phyloP scores from a whole-genome alignment of 768 basidiomycete genomes.

The Mrakia blollopis region DNA sequence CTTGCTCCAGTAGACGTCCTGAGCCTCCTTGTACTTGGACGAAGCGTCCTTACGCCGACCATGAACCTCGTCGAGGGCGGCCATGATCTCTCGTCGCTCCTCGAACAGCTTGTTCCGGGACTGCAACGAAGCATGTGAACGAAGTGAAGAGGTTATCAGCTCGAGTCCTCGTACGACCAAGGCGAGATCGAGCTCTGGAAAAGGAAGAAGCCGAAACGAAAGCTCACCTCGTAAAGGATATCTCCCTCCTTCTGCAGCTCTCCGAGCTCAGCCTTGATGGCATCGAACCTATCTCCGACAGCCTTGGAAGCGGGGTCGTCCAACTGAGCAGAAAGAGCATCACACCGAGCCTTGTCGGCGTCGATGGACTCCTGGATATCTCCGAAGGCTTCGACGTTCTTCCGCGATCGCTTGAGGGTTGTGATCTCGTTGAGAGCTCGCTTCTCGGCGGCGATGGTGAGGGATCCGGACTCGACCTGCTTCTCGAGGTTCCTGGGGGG shows the following conservation, averaged over 20 bases:
- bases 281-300: constrained; percentile 70
- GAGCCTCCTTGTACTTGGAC: constrained; percentile 33
- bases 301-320: constrained; percentile 88
- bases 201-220: not conserved
- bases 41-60: constrained; percentile 26
- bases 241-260: constrained; percentile 79
- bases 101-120: constrained; percentile 72
- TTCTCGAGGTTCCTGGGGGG: constrained; percentile 68
- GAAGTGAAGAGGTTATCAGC: not conserved
- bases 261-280: constrained; percentile 78
- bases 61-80: constrained; percentile 40
- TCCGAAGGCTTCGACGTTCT: constrained; percentile 73
- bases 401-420: constrained; percentile 63
- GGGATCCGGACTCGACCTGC: constrained; percentile 82
- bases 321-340: constrained; percentile 72
- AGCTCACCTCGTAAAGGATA: constrained; percentile 63
- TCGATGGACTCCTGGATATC: constrained; percentile 75
- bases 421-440: constrained; percentile 87
- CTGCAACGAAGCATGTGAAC: not conserved
- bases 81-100: constrained; percentile 71
- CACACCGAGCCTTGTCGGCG: constrained; percentile 63
- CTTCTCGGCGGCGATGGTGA: constrained; percentile 95
- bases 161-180: not conserved
- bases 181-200: too few species aligned
- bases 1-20: constrained; percentile 32